Evolutionary conservation across 192 early-diverging fungal species (phyloP), one percentile per base, ranked within the genome.

Genomic region (Pilaira anomala): DNA sequence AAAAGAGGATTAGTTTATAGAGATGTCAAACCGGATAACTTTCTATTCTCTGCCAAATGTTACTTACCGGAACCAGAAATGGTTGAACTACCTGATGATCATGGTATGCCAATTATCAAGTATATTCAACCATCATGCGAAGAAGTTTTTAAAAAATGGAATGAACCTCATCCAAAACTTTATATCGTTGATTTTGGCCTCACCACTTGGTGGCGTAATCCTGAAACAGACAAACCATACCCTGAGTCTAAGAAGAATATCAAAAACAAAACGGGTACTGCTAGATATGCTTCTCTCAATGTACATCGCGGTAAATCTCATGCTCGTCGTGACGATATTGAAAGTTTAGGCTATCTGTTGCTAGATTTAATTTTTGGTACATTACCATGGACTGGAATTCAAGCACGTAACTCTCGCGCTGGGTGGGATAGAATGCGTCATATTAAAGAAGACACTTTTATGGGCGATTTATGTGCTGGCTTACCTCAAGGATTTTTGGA

Each of bases 361-460:
- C 53, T 95, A 29, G 93, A 95, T 53, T 82, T 95, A 42, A 58
- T 91, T 25, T 73, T 85, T 36, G 89, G 91, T 3, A 72, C 71
- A 11, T 74, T 95, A 16, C 92, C 93, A 36, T 95, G 93, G 93
- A 86, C 92, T 56, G 93, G 93, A 0, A 76, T 95, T 22, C 85
- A 89, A 64, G 93, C 93, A 4, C 78, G 84, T 21, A 91, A 85
- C 44, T 90, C 92, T 55, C 80, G 83, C 51, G 82, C 89, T 68
- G 93, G 93, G 18, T 95, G 93, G 83, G 90, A 91, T 46, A 89
- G 89, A 67, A 95, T 95, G 84, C 80, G 83, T 14, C 87, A 90
- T 63, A 88, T 88, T 68, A 95, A 95, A 60, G 86, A 88, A 56
- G 84, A 84, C 3, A 86, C 79, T 0, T 72, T 76, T n/a, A 75